Conservation (phyloP, 768 basidiomycete species). For the Brasilioporus rufonigricans region DNA sequence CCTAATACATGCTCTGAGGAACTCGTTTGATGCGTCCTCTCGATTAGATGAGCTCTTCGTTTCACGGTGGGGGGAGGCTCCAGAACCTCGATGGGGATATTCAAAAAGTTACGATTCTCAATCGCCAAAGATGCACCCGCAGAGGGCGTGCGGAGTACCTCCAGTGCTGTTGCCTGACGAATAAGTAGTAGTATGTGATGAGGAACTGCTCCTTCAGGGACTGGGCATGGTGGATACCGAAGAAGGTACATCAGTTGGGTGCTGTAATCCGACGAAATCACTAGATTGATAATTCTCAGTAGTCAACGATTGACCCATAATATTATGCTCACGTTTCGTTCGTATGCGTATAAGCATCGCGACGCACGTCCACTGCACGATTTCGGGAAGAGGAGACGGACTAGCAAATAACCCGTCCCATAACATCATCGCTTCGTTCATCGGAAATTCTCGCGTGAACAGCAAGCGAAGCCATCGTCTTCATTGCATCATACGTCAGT, state of each 20-base stretch:
- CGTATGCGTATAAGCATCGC: conserved; percentile 95
- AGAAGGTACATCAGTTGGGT: conserved; percentile 79
- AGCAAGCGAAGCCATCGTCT: conserved; percentile 93
- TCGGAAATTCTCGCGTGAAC: conserved; percentile 88
- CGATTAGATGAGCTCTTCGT: conserved; percentile 34
- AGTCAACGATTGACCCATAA: neutral
- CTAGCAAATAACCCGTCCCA: conserved; percentile 97
- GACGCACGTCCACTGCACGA: conserved; percentile 86
- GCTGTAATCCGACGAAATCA: conserved; percentile 85
- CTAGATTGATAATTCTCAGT: conserved; percentile 40
- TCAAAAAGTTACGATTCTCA: conserved; percentile 79
- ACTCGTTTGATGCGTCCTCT: conserved; percentile 31
- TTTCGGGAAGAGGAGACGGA: conserved; percentile 65
- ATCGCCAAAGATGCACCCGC: conserved; percentile 76
- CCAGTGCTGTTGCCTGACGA: conserved; percentile 78
- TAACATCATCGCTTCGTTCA: conserved; percentile 78
- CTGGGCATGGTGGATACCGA: conserved; percentile 66
- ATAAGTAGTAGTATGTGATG: conserved; percentile 71
- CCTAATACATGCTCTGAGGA: conserved; percentile 18
- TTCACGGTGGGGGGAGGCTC: conserved; percentile 39
- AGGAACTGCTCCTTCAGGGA: conserved; percentile 36
- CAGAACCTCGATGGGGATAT: conserved; percentile 68
- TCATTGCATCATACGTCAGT: conserved; percentile 13
- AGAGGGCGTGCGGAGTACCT: conserved; percentile 68
- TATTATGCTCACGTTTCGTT: conserved; percentile 66